These are phyloP conservation scores for Pythium sukuiense DNA, from an alignment of 352 stramenopile genomes.

Conservation along the genomic window DNA sequence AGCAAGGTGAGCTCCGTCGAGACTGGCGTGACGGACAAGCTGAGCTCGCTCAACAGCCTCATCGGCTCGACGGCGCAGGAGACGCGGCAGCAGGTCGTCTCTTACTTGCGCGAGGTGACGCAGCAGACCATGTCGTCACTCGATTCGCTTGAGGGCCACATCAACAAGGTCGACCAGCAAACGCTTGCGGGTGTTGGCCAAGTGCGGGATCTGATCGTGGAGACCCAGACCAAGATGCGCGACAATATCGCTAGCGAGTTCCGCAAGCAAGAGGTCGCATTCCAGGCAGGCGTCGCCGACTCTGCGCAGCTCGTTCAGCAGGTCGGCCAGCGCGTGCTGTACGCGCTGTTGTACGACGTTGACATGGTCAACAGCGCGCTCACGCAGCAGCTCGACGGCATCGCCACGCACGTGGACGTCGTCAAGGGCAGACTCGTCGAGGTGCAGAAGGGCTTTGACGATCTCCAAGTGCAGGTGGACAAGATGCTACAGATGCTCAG, in stretches of 20 bases:
- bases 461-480: slow-evolving; percentile 8
- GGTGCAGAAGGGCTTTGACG: slow-evolving; percentile 2
- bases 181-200: background rate
- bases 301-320: background rate
- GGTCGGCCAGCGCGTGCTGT: background rate
- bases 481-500: slow-evolving; percentile 12
- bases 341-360: slow-evolving; percentile 11
- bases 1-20: background rate
- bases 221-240: slow-evolving; percentile 2
- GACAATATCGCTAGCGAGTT: background rate
- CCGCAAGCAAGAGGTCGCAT: background rate
- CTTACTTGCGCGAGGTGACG: background rate
- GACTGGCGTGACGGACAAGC: background rate
- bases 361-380: slow-evolving; percentile 7
- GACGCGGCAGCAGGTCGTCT: background rate
- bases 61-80: slow-evolving; percentile 1
- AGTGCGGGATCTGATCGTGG: background rate
- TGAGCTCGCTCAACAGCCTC: slow-evolving; percentile 4
- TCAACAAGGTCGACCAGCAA: background rate
- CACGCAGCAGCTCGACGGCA: slow-evolving; percentile 1
- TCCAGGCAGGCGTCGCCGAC: background rate
- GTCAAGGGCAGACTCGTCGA: slow-evolving; percentile 1
- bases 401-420: slow-evolving; percentile 3
- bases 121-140: slow-evolving; percentile 2
- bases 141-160: background rate